These are phyloP conservation scores for Vishniacozyma victoriae DNA, from an alignment of 768 basidiomycete genomes.

Conservation along the genomic window DNA sequence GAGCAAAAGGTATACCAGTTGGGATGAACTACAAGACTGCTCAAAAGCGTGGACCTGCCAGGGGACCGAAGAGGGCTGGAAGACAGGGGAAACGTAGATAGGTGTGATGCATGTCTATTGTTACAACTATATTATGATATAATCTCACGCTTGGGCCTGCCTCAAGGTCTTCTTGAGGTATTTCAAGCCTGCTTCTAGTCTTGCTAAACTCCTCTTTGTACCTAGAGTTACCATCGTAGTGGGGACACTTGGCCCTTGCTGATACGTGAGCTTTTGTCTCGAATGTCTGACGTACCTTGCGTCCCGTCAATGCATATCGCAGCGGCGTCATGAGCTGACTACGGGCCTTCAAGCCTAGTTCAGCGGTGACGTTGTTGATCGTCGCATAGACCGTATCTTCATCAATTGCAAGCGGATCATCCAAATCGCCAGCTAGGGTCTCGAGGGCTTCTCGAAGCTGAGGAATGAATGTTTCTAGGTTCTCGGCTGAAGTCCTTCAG, in stretches of 20 bases:
- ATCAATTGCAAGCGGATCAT: constrained; percentile 32
- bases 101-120: background rate
- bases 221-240: constrained; percentile 50
- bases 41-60: background rate
- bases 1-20: constrained; percentile 7
- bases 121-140: too few species aligned
- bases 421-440: background rate
- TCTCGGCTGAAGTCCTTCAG: constrained; percentile 1
- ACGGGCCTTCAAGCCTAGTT: constrained; percentile 14
- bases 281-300: constrained; percentile 60
- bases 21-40: background rate
- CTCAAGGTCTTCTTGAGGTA: constrained; percentile 5
- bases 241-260: constrained; percentile 52
- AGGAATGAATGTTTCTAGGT: constrained; percentile 13
- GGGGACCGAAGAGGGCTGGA: background rate
- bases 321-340: constrained; percentile 66
- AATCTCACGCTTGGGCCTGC: background rate
- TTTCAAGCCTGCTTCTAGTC: constrained; percentile 21
- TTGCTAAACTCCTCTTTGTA: constrained; percentile 18
- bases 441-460: constrained; percentile 41
- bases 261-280: background rate
- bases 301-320: constrained; percentile 71
- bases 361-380: constrained; percentile 25
- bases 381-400: constrained; percentile 50
- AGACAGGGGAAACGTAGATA: background rate